These are phyloP conservation scores for Meyerozyma guilliermondii DNA, from an alignment of 1,139 yeast species.

Conservation along the genomic window DNA sequence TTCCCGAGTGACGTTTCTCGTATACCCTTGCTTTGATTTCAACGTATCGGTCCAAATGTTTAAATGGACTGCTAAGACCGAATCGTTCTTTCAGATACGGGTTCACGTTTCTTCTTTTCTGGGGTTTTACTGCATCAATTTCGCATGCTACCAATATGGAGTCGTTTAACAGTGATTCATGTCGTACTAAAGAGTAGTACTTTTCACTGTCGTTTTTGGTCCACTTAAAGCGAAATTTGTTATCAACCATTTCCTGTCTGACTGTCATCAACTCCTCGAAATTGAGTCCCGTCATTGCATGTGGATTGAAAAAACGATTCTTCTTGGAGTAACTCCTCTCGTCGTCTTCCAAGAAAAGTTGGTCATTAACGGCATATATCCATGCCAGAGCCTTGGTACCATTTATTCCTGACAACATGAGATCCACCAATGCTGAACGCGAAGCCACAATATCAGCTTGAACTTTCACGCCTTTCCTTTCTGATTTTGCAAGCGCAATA, in stretches of 20 bases:
- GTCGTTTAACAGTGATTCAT: background rate
- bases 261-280: background rate
- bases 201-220: background rate
- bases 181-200: background rate
- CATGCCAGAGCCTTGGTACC: background rate
- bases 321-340: background rate
- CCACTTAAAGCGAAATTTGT: background rate
- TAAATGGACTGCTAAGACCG: background rate
- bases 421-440: background rate
- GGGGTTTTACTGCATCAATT: background rate
- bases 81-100: background rate
- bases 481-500: background rate
- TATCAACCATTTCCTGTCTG: background rate
- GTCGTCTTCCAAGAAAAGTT: background rate
- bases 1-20: background rate
- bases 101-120: background rate
- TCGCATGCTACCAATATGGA: background rate
- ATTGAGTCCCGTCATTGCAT: background rate
- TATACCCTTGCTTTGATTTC: background rate
- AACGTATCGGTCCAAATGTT: background rate
- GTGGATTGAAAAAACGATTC: background rate
- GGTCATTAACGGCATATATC: background rate
- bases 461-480: background rate
- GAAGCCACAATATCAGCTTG: background rate
- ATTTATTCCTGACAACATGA: background rate